Conservation (phyloP, 169 alveolate species). For the Theileria orientalis region DNA sequence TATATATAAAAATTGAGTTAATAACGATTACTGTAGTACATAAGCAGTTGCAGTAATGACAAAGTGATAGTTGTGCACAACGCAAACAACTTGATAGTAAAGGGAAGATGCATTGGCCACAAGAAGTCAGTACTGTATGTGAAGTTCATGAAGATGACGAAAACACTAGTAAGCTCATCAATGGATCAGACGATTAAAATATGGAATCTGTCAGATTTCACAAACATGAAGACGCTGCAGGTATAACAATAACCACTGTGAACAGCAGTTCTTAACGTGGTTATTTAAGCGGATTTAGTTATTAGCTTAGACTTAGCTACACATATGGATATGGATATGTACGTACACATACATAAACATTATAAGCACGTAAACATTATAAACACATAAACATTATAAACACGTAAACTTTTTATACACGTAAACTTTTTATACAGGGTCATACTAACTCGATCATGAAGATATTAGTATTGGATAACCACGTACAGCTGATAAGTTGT, state of each 20-base stretch:
- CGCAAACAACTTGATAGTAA: constrained; percentile 45
- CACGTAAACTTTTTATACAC: no score
- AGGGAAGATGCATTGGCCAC: constrained; percentile 63
- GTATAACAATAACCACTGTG: background rate
- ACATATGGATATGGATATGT: no score
- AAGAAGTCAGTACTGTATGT: constrained; percentile 47
- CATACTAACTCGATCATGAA: constrained; percentile 62
- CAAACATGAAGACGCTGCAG: constrained; percentile 61
- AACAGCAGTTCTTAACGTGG: background rate
- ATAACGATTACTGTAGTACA: no score
- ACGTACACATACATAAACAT: no score
- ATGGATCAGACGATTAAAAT: constrained; percentile 55
- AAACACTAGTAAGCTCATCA: constrained; percentile 57
- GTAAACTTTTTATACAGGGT: constrained; percentile 41
- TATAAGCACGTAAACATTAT: no score
- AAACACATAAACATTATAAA: no score
- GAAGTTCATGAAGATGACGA: constrained; percentile 41
- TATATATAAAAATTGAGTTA: no score
- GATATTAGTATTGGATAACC: constrained; percentile 36
- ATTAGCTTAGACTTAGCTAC: no score
- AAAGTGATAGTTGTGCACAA: constrained; percentile 51
- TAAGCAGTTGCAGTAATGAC: constrained; percentile 60
- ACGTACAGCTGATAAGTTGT: constrained; percentile 45
- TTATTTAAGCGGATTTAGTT: no score
- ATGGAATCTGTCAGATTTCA: constrained; percentile 60